These are phyloP conservation scores for Dryadomyces quercus-mongolicae DNA, from an alignment of 2,329 filamentous ascomycete genomes.

Conservation along the genomic window DNA sequence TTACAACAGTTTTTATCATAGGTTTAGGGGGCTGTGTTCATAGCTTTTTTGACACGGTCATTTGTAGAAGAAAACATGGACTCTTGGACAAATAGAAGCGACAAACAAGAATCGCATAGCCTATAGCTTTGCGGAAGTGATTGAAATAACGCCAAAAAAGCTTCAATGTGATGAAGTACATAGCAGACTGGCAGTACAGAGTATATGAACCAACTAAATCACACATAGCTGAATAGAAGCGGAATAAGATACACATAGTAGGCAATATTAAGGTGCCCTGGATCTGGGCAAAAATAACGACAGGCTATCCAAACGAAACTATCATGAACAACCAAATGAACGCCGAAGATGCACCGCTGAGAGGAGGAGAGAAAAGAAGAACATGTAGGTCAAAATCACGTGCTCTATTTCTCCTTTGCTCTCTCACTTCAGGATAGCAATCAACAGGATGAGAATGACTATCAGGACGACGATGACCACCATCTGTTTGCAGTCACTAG, in stretches of 20 bases:
- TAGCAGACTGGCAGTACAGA: neutral
- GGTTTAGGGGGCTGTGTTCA: too few species aligned
- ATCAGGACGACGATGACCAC: slow-evolving; percentile 71
- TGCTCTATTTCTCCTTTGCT: too few species aligned
- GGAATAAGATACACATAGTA: neutral
- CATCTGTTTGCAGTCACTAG: slow-evolving; percentile 81
- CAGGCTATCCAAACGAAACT: neutral
- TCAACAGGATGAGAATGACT: slow-evolving; percentile 68
- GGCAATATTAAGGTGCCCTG: neutral
- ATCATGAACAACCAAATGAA: neutral
- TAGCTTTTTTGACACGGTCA: too few species aligned
- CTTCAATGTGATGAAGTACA: neutral
- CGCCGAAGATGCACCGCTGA: neutral
- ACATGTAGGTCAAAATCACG: neutral
- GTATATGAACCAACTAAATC: neutral
- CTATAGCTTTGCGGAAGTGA: too few species aligned
- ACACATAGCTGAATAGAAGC: neutral
- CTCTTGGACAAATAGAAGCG: too few species aligned
- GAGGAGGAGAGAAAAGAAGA: neutral
- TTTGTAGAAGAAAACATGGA: too few species aligned
- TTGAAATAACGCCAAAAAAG: too few species aligned
- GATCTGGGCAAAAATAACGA: neutral
- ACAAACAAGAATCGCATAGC: too few species aligned
- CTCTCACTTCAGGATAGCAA: slow-evolving; percentile 61
- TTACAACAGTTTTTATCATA: too few species aligned